These are phyloP conservation scores for Alternaria gaisen DNA, from an alignment of 2,329 filamentous ascomycete species.

Conservation along the genomic window DNA sequence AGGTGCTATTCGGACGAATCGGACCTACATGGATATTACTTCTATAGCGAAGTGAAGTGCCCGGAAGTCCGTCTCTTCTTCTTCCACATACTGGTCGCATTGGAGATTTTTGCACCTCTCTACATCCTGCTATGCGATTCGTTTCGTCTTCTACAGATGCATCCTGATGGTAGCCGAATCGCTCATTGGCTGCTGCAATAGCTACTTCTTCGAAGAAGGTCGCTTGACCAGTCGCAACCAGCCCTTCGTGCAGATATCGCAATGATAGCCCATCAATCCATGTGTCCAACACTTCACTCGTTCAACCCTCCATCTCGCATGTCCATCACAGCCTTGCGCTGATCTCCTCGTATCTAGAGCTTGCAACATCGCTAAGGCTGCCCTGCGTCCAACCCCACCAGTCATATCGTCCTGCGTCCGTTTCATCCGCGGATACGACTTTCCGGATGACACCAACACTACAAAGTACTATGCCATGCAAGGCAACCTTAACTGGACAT, in stretches of 20 bases:
- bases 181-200: background rate
- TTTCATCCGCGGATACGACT: slow-evolving; percentile 8
- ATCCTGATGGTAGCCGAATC: background rate
- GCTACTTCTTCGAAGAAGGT: background rate
- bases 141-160: background rate
- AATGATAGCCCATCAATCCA: background rate
- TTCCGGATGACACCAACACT: slow-evolving; percentile 12
- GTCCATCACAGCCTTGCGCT: slow-evolving; percentile 13
- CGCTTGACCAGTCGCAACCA: background rate
- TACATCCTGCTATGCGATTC: background rate
- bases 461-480: slow-evolving; percentile 7
- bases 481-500: slow-evolving; percentile 23
- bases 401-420: slow-evolving; percentile 7
- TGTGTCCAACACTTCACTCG: background rate
- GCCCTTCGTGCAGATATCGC: background rate
- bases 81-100: background rate
- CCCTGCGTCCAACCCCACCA: slow-evolving; percentile 14
- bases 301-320: slow-evolving; percentile 2
- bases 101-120: background rate
- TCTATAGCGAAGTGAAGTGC: background rate
- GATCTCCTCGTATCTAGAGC: slow-evolving; percentile 7
- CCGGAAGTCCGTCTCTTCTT: background rate
- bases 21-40: background rate
- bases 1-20: background rate
- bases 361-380: slow-evolving; percentile 6